phyloP scores from a whole-genome alignment of 805 yeast genomes.

The Peterozyma xylosa region DNA sequence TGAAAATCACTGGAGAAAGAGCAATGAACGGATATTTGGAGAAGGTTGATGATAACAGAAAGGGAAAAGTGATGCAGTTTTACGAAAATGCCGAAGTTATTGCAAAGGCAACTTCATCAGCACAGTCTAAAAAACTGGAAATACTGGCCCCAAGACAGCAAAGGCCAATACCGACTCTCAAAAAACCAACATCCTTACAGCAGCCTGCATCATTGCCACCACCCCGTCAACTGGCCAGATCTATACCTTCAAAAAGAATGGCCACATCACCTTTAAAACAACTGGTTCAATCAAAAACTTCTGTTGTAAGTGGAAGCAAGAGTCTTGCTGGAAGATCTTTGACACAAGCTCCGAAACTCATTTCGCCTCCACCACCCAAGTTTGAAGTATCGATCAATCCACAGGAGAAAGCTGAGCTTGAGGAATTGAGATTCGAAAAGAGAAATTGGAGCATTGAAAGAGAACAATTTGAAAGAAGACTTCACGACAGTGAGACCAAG shows the following conservation, averaged over 20 bases:
- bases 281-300: constrained; percentile 7
- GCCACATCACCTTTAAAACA: constrained; percentile 66
- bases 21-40: constrained; percentile 53
- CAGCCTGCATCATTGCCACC: constrained; percentile 10
- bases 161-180: constrained; percentile 11
- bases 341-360: constrained; percentile 8
- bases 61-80: constrained; percentile 55
- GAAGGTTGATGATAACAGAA: constrained; percentile 68
- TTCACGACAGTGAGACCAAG: constrained; percentile 20
- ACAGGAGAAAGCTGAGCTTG: constrained; percentile 37
- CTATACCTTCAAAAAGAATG: constrained; percentile 56
- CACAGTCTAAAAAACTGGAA: constrained; percentile 6
- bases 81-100: constrained; percentile 49
- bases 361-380: constrained; percentile 13
- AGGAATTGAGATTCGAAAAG: constrained; percentile 46
- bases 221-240: background rate
- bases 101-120: constrained; percentile 21
- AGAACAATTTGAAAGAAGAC: constrained; percentile 19
- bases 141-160: constrained; percentile 8
- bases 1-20: constrained; percentile 77
- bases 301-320: constrained; percentile 12
- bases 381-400: constrained; percentile 9
- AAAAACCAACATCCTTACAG: constrained; percentile 11
- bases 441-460: constrained; percentile 33
- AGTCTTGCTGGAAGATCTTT: constrained; percentile 2